A percentile compares a stretch with the other conserved stretches of the same genome.
phyloP scores from a whole-genome alignment of 805 yeast genomes.

The Cyberlindnera americana region DNA sequence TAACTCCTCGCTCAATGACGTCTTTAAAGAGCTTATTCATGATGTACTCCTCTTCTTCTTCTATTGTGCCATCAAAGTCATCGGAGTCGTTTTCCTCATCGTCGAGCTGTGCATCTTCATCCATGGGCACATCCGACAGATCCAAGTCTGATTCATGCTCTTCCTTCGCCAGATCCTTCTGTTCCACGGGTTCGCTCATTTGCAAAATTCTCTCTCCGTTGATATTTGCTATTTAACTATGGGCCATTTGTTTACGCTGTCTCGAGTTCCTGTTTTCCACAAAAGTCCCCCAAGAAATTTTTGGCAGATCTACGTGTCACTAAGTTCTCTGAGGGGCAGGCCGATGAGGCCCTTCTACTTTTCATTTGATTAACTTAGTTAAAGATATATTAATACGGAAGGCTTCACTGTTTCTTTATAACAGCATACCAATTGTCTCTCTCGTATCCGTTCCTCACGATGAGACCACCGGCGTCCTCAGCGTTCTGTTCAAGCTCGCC shows the following conservation, averaged over 20 bases:
- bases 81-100: slow-evolving; percentile 20
- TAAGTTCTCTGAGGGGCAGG: neutral
- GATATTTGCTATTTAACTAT: too few relatives aligned
- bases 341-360: neutral
- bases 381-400: neutral
- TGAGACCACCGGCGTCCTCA: slow-evolving; percentile 60
- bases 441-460: slow-evolving; percentile 79
- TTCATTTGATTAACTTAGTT: neutral
- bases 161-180: neutral
- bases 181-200: neutral
- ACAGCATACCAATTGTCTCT: slow-evolving; percentile 92
- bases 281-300: too few relatives aligned
- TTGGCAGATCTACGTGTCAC: slow-evolving; percentile 4
- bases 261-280: too few relatives aligned
- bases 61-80: slow-evolving; percentile 17
- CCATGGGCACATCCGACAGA: slow-evolving; percentile 30
- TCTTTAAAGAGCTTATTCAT: slow-evolving; percentile 16
- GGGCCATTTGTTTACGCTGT: too few relatives aligned
- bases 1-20: slow-evolving; percentile 4
- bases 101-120: slow-evolving; percentile 12
- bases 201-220: neutral
- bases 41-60: slow-evolving; percentile 22
- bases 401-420: slow-evolving; percentile 23
- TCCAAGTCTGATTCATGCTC: slow-evolving; percentile 23
- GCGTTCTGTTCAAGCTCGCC: slow-evolving; percentile 83